Base-by-base conservation (phyloP, 345 rosid species). In the Lenwebbia sp. region DNA sequence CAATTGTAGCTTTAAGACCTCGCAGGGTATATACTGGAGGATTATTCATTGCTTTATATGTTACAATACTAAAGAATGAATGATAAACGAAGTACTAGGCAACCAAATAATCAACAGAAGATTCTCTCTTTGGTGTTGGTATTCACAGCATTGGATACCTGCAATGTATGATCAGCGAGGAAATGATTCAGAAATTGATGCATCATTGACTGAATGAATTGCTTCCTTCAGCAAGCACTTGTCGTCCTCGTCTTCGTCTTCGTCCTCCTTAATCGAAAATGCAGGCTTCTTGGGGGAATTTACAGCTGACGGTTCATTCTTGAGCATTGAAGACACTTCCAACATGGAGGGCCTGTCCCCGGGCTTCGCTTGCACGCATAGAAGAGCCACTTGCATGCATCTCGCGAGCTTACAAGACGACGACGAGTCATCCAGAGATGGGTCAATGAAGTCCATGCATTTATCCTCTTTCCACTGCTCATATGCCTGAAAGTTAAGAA, bases 361-460 rank as follows among this genome's bases (percentile, higher is more conserved):
- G 4, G 91, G 84, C 30, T 85, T 33, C 83, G 87, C 90, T n/a
- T 88, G 90, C 5, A 91, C 93, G 22, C 93, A 90, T 33, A 91
- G 47, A 30, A 91, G 82, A 10, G 88, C 91, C 25, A 91, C 82
- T 33, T 91, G 91, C 58, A 91, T 11, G 62, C 91, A 90, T 26
- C 54, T 90, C 75, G 70, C 28, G 17, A 90, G 28, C 85, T 88
- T 88, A 54, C 87, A 83, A 2, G 81, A 12, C 0, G 90, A 89
- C 13, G 76, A 33, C 37, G 86, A 62, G 83, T 91, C 91, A 26
- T 89, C 91, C 44, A 90, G 37, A 22, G 82, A 56, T 28, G 86
- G 87, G 52, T 89, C 91, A 25, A 88, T 25, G 50, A 90, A 83
- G 49, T 90, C 89, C 88, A 17, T 84, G 58, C 88, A 86, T n/a